Evolutionary conservation across 805 yeast genomes (phyloP), one percentile per base, ranked within the genome.

Genomic region (Lachancea kluyveri): DNA sequence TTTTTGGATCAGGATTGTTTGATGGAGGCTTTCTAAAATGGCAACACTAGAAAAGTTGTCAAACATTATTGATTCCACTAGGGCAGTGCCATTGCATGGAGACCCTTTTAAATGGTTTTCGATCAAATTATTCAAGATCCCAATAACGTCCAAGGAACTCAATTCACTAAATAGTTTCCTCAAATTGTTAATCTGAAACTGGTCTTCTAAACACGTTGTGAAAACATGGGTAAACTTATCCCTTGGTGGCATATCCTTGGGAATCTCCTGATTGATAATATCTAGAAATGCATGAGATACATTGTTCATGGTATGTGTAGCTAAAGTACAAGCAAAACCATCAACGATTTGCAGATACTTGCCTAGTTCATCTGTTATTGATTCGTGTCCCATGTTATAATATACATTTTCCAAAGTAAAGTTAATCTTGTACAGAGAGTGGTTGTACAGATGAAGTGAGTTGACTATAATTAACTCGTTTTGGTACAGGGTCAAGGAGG

Each of bases 401-500:
- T 44, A 51, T n/a, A 41, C 42, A 16, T 46, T 43, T 35, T 58
- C 65, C 12, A 54, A 27, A 4, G 54, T 21, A 11, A 53, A 37
- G 30, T 55, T 43, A 20, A 35, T 36, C 35, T 41, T 54, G 42
- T 35, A 57, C 37, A 44, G 48, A 9, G 48, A 45, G 43, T 50
- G 64, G 30, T 39, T 46, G 40, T 54, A 48, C 59, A 60, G 31
- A 42, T 47, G 37, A 43, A 53, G 17, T 57, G 49, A 10, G 52
- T 38, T 54, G 24, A 55, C 42, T 12, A 55, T 30, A 21, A 55
- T 35, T 7, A 57, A 36, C 17, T 46, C 59, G 11, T 49, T 54
- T 2, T 57, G 50, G 24, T 62, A 67, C 15, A 63, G 43, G n/a
- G 58, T 56, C 1, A 81, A 47, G 1, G 76, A 60, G 22, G 84